Base-by-base conservation (phyloP, 106 monocot species). In the Narthecium ossifragum region DNA sequence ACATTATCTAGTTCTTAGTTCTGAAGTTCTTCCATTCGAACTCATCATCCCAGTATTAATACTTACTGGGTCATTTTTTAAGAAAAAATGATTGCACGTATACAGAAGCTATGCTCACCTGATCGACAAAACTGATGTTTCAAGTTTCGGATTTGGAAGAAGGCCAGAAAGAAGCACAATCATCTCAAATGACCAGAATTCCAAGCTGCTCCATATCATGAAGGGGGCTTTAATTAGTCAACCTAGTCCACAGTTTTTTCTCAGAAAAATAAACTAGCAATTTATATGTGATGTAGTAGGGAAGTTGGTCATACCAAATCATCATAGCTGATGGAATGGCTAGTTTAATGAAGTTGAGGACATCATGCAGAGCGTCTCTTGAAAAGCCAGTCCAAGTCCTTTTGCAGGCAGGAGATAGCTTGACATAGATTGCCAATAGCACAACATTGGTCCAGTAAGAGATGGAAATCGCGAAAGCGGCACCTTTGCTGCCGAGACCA, bases 271-370 rank as follows among this genome's bases (percentile, higher is more conserved):
- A n/a, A n/a, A n/a, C n/a, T n/a, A n/a, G n/a, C n/a, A n/a, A n/a
- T n/a, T n/a, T n/a, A n/a, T n/a, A n/a, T n/a, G n/a, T n/a, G n/a
- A n/a, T n/a, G n/a, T n/a, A n/a, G n/a, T n/a, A n/a, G n/a, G n/a
- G n/a, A n/a, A n/a, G n/a, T n/a, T n/a, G n/a, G n/a, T 14, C 50
- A 58, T 74, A 92, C 88, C 92, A 92, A 47, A 92, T 46, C 92
- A 88, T 88, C 2, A 74, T 47, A 59, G 83, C 69, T 2, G 92
- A 92, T 23, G 92, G 88, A 67, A 88, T 32, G 12, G 80, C 80
- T 34, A 92, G 68, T 50, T 68, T 84, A 38, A 78, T 18, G 57
- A 84, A 88, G 51, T 23, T 45, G 8, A 65, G 25, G 26, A 76
- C 36, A 66, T 74, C 78, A 34, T 59, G 46, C n/a, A 92, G 65